Conservation (phyloP, 2,329 filamentous ascomycete genomes). For the Cercospora brassicicola region DNA sequence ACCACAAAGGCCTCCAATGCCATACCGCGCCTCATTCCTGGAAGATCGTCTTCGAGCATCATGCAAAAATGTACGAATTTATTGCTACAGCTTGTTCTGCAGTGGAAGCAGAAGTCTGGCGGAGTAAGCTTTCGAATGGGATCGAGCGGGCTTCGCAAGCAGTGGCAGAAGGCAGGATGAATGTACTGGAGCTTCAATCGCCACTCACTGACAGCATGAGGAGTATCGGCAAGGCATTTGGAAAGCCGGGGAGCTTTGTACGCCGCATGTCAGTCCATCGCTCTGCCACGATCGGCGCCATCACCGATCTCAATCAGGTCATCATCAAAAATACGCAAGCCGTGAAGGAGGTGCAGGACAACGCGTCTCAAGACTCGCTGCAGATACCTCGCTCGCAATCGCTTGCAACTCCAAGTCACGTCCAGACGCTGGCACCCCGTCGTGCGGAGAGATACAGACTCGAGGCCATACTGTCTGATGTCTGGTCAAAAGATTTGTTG, state of each 20-base stretch:
- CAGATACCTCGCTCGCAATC: constrained; percentile 77
- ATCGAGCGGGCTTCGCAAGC: constrained; percentile 54
- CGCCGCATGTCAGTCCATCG: constrained; percentile 76
- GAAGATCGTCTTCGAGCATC: constrained; percentile 83
- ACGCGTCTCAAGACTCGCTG: constrained; percentile 46
- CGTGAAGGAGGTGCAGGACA: constrained; percentile 56
- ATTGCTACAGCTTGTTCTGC: constrained; percentile 83
- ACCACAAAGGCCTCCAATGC: constrained; percentile 79
- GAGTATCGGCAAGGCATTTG: constrained; percentile 72
- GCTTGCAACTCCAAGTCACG: constrained; percentile 65
- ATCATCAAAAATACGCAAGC: constrained; percentile 83
- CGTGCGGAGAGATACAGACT: constrained; percentile 74
- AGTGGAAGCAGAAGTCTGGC: constrained; percentile 79
- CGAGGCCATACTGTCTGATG: constrained; percentile 70
- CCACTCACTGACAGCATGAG: constrained; percentile 70
- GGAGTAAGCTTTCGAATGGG: constrained; percentile 60
- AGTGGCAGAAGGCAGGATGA: constrained; percentile 51
- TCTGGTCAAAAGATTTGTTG: constrained; percentile 79
- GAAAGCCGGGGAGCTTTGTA: constrained; percentile 65
- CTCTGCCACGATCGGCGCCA: constrained; percentile 70
- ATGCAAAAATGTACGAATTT: constrained; percentile 76
- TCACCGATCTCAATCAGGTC: constrained; percentile 69
- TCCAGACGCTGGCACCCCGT: constrained; percentile 71
- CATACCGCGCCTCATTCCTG: constrained; percentile 83
- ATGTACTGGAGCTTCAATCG: constrained; percentile 56